These are phyloP conservation scores for Paecilomyces sp. DNA, from an alignment of 2,329 filamentous ascomycete species.

Conservation along the genomic window DNA sequence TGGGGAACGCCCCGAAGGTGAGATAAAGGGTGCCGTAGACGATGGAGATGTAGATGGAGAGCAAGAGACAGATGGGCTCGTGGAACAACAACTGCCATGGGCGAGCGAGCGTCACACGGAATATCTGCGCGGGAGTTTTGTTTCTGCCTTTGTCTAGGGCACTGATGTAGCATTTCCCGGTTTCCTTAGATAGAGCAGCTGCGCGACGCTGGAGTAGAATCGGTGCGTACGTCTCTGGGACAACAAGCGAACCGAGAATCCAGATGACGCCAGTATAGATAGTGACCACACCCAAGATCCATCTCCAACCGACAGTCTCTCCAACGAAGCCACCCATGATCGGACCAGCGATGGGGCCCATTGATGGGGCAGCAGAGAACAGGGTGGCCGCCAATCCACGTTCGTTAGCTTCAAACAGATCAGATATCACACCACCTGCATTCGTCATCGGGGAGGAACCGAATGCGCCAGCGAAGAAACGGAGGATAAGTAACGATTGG, in stretches of 20 bases:
- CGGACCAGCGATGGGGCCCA: conserved; percentile 44
- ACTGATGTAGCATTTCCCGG: conserved; percentile 37
- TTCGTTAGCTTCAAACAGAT: conserved; percentile 37
- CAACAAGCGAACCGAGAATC: conserved; percentile 29
- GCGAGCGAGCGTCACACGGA: conserved; percentile 36
- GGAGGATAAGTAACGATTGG: conserved; percentile 21
- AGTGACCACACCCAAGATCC: conserved; percentile 39
- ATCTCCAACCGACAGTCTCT: conserved; percentile 38
- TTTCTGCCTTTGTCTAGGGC: conserved; percentile 27
- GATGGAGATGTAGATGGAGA: conserved; percentile 39
- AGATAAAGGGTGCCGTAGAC: conserved; percentile 43
- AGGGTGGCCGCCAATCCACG: conserved; percentile 35
- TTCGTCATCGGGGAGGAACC: conserved; percentile 39
- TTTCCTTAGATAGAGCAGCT: conserved; percentile 33
- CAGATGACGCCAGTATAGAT: conserved; percentile 38
- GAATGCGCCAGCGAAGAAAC: conserved; percentile 45
- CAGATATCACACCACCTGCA: conserved; percentile 41
- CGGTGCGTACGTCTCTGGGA: conserved; percentile 43
- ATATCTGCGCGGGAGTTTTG: conserved; percentile 24
- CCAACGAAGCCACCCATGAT: conserved; percentile 47
- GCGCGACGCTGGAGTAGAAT: conserved; percentile 41
- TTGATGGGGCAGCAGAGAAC: conserved; percentile 38
- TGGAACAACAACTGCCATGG: conserved; percentile 38
- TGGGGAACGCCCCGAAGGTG: conserved; percentile 41
- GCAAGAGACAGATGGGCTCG: conserved; percentile 41